phyloP scores from a whole-genome alignment of 495 filamentous ascomycete species.

The Neurospora discreta region DNA sequence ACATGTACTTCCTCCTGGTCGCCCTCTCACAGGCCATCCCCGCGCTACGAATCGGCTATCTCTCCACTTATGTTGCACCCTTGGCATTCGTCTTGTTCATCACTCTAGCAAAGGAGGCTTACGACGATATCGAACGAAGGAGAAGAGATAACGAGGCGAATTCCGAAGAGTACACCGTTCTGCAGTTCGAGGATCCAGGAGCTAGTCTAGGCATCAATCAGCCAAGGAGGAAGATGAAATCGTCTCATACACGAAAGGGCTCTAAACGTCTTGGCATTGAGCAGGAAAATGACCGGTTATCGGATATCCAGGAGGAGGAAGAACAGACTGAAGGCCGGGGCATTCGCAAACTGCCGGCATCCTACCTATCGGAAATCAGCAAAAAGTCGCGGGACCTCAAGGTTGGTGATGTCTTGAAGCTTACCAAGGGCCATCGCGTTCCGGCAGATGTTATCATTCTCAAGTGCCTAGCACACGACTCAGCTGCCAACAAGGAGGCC shows the following conservation, averaged over 20 bases:
- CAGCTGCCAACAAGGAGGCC: conserved; percentile 15
- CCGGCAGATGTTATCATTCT: conserved; percentile 92
- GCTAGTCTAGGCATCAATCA: conserved; percentile 17
- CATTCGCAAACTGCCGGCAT: conserved; percentile 21
- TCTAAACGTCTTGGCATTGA: conserved; percentile 20
- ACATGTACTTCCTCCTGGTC: conserved; percentile 94
- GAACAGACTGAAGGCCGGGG: conserved; percentile 39
- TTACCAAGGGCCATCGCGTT: conserved; percentile 81
- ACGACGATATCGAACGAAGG: conserved; percentile 81
- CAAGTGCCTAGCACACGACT: conserved; percentile 66
- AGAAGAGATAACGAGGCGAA: conserved; percentile 89
- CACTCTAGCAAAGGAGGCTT: conserved; percentile 90
- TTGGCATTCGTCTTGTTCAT: conserved; percentile 84
- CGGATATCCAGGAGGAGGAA: conserved; percentile 43
- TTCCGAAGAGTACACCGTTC: conserved; percentile 74
- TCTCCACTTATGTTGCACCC: conserved; percentile 89
- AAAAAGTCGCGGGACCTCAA: conserved; percentile 83
- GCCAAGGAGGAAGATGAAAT: conserved; percentile 26
- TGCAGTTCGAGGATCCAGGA: conserved; percentile 50
- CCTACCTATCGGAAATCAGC: conserved; percentile 47
- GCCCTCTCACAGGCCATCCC: conserved; percentile 89
- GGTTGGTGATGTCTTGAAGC: conserved; percentile 87
- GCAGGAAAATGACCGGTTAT: conserved; percentile 27
- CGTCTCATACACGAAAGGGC: conserved; percentile 20
- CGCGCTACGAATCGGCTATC: conserved; percentile 79